Conservation (phyloP, 2,329 filamentous ascomycete species). For the Boeremia exigua region DNA sequence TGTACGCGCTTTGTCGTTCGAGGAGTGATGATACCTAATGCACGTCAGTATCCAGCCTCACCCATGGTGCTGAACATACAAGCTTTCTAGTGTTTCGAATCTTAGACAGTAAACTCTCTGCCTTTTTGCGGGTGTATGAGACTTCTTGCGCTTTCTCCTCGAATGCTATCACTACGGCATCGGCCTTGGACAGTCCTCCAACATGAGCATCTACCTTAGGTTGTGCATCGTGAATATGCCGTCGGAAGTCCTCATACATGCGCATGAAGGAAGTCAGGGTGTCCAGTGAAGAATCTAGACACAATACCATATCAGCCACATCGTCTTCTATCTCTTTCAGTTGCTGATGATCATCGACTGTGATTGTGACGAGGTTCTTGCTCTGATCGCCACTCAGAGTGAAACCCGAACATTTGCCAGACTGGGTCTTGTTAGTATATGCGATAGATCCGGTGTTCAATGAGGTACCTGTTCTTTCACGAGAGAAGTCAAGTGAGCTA, state of each 20-base stretch:
- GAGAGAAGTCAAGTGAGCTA: constrained; percentile 16
- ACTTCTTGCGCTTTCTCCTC: not conserved
- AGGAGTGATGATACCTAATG: constrained; percentile 27
- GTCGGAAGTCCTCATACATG: not conserved
- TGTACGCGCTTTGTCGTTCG: constrained; percentile 24
- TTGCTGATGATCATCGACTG: constrained; percentile 26
- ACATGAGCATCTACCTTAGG: no score
- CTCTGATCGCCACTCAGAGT: not conserved
- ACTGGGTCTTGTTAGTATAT: not conserved
- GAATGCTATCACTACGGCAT: not conserved
- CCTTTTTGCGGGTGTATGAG: not conserved
- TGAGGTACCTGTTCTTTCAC: constrained; percentile 1
- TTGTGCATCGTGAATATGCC: not conserved
- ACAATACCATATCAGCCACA: constrained; percentile 24
- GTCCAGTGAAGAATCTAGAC: constrained; percentile 28
- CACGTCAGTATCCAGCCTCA: not conserved
- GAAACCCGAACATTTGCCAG: not conserved
- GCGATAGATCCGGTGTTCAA: not conserved
- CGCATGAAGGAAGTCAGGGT: constrained; percentile 16
- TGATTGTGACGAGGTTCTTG: constrained; percentile 19
- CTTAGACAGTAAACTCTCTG: not conserved
- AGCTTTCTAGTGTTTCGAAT: constrained; percentile 4
- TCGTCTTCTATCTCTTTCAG: constrained; percentile 31
- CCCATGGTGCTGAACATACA: not conserved
- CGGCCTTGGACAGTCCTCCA: not conserved